Percentiles rank a stretch among this genome's conserved stretches.
Conservation (phyloP, 208 protist species). For the Entamoeba invadens region DNA sequence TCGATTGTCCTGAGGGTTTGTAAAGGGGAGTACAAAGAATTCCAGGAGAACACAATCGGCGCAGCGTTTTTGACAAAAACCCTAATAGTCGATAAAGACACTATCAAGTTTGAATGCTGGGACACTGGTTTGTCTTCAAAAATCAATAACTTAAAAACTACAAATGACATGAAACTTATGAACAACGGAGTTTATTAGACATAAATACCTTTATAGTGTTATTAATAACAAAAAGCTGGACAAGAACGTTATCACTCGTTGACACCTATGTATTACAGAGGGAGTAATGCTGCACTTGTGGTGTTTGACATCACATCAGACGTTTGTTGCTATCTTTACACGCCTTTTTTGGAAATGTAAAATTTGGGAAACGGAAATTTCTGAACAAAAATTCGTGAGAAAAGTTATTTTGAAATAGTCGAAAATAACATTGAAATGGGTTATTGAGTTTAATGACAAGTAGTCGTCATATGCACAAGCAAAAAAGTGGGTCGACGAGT, state of each 20-base stretch:
- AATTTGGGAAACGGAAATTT: background rate
- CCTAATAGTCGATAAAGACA: background rate
- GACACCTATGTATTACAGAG: slow-evolving; percentile 71
- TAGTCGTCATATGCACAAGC: slow-evolving; percentile 17
- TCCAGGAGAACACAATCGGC: slow-evolving; percentile 3
- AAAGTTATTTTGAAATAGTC: no score
- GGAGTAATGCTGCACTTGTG: slow-evolving; percentile 60
- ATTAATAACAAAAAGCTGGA: no score
- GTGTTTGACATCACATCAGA: slow-evolving; percentile 64
- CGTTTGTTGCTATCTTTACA: background rate
- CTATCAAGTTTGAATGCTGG: background rate
- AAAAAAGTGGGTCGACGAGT: slow-evolving; percentile 20
- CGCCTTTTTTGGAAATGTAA: background rate
- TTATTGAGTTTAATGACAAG: no score
- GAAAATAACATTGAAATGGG: no score
- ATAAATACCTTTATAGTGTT: slow-evolving; percentile 78
- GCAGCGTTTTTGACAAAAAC: slow-evolving; percentile 6
- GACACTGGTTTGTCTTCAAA: no score
- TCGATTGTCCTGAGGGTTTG: background rate
- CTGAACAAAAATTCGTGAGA: background rate
- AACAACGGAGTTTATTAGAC: no score
- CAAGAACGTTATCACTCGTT: slow-evolving; percentile 65
- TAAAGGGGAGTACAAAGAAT: background rate
- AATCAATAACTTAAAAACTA: no score
- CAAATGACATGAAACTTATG: no score